Evolutionary conservation across 1,284 basidiomycete species (phyloP).

Genomic region (Tremellales sp.): DNA sequence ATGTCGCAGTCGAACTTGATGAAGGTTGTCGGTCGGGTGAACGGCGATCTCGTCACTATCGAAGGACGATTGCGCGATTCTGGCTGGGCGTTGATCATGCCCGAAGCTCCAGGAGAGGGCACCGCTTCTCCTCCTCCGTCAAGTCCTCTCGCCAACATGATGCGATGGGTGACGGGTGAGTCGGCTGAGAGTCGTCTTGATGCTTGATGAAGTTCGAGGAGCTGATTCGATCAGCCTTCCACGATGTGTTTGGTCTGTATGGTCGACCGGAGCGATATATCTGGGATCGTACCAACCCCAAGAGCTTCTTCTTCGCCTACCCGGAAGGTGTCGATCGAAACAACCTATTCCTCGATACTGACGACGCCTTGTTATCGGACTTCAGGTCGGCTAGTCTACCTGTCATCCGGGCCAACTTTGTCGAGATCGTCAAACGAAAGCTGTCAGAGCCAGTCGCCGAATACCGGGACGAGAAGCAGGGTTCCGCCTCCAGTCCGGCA

Average conservation of each 20-base stretch:
- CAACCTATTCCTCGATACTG: slow-evolving; percentile 79
- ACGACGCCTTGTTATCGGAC: slow-evolving; percentile 72
- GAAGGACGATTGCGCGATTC: slow-evolving; percentile 56
- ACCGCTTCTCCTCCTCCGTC: slow-evolving; percentile 18
- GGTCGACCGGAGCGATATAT: slow-evolving; percentile 73
- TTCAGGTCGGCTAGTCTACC: slow-evolving; percentile 73
- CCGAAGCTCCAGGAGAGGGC: slow-evolving; percentile 60
- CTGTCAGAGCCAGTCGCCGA: slow-evolving; percentile 51
- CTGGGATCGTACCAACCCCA: slow-evolving; percentile 76
- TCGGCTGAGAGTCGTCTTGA: too few relatives aligned
- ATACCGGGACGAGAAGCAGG: slow-evolving; percentile 8
- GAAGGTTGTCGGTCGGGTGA: slow-evolving; percentile 77
- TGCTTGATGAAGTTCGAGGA: neutral
- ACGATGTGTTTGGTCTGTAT: slow-evolving; percentile 81
- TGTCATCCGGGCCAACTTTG: slow-evolving; percentile 60
- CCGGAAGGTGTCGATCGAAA: slow-evolving; percentile 35
- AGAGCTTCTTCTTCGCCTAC: slow-evolving; percentile 46
- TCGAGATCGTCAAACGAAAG: slow-evolving; percentile 62
- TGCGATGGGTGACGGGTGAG: slow-evolving; percentile 87
- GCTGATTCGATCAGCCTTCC: slow-evolving; percentile 57
- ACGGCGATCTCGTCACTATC: slow-evolving; percentile 63
- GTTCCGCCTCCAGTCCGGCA: slow-evolving; percentile 12
- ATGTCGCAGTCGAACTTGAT: slow-evolving; percentile 81
- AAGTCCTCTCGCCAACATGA: slow-evolving; percentile 66
- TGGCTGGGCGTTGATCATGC: slow-evolving; percentile 84